Conservation (phyloP, 495 filamentous ascomycete species). For the Chaetomium cochliodes region DNA sequence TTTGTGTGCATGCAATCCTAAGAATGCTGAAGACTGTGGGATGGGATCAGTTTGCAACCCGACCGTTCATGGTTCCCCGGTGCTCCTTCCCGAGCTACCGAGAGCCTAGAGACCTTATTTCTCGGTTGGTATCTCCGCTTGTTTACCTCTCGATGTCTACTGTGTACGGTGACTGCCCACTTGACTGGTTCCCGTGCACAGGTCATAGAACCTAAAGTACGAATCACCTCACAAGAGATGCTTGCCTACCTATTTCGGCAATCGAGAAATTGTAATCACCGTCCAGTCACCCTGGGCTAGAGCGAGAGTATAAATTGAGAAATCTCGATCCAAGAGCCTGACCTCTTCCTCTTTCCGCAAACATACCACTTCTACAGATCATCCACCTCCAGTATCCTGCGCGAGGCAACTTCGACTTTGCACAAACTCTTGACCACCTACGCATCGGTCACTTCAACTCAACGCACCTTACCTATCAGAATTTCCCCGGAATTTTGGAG, state of each 20-base stretch:
- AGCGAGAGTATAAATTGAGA: background rate
- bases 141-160: background rate
- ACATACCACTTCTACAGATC: background rate
- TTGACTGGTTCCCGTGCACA: no score
- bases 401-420: background rate
- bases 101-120: background rate
- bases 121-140: background rate
- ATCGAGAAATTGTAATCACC: background rate
- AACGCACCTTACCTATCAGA: background rate
- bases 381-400: background rate
- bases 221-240: background rate
- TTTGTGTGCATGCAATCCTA: no score
- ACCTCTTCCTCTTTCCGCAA: background rate
- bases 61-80: background rate
- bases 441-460: background rate
- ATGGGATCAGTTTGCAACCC: no score
- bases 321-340: background rate
- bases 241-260: slow-evolving; percentile 1
- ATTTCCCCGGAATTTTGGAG: background rate
- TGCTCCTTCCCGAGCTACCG: background rate
- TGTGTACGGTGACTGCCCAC: background rate
- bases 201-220: no score
- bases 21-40: no score
- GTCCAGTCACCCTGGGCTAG: background rate
- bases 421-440: background rate